These are phyloP conservation scores for Thermoascus crustaceus DNA, from an alignment of 2,329 filamentous ascomycete species.

Conservation along the genomic window DNA sequence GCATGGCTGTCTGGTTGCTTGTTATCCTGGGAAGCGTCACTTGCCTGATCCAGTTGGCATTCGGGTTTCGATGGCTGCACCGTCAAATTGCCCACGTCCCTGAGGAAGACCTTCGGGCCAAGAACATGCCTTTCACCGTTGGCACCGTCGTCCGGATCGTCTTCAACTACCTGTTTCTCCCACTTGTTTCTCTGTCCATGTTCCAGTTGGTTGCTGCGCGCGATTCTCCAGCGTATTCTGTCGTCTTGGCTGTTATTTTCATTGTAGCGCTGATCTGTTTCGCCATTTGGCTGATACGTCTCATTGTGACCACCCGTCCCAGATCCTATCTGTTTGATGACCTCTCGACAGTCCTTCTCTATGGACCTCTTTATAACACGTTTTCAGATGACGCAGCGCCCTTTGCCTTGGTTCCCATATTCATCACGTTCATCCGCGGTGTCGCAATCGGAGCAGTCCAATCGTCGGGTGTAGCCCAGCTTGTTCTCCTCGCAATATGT, in stretches of 20 bases:
- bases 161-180: conserved; percentile 87
- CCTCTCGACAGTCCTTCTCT: conserved; percentile 76
- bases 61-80: conserved; percentile 67
- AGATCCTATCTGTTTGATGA: conserved; percentile 89
- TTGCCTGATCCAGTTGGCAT: conserved; percentile 65
- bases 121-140: conserved; percentile 80
- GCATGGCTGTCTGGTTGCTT: conserved; percentile 85
- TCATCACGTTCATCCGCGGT: conserved; percentile 77
- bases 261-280: conserved; percentile 65
- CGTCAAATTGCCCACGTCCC: conserved; percentile 62
- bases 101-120: conserved; percentile 80
- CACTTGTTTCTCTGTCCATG: conserved; percentile 75
- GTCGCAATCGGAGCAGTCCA: conserved; percentile 90
- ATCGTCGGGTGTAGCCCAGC: conserved; percentile 83
- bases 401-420: conserved; percentile 78
- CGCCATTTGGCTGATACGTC: conserved; percentile 67
- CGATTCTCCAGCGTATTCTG: conserved; percentile 59
- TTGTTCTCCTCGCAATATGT: conserved; percentile 86
- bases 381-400: conserved; percentile 88
- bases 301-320: conserved; percentile 73
- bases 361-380: conserved; percentile 93
- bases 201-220: conserved; percentile 79
- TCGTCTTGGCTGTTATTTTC: conserved; percentile 67
- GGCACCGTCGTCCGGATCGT: conserved; percentile 76
- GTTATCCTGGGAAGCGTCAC: conserved; percentile 63